Evolutionary conservation across 495 filamentous ascomycete genomes (phyloP).

Genomic region (Amphirosellinia nigrospora): DNA sequence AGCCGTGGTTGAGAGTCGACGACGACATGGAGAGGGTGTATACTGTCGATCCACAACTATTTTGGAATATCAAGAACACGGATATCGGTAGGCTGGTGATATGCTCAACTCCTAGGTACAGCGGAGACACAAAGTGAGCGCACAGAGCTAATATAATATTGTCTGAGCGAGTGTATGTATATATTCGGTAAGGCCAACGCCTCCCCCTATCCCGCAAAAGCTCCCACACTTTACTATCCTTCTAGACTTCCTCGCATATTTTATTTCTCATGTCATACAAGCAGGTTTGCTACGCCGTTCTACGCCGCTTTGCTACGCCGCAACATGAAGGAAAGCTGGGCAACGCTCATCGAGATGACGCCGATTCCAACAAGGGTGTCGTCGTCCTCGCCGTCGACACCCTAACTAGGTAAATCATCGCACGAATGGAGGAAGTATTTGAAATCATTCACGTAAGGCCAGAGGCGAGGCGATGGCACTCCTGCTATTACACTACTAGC

Average conservation of each 20-base stretch:
- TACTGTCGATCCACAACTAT: background rate
- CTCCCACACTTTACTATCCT: background rate
- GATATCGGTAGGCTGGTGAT: background rate
- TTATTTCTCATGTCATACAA: background rate
- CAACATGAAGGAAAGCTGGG: background rate
- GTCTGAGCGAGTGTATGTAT: slow-evolving; percentile 7
- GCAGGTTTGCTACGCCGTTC: too few relatives aligned
- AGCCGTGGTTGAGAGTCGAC: slow-evolving; percentile 10
- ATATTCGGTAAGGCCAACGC: background rate
- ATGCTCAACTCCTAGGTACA: background rate
- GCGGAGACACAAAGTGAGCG: background rate
- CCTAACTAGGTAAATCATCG: background rate
- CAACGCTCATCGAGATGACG: background rate
- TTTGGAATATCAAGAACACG: background rate
- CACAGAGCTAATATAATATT: slow-evolving; percentile 3
- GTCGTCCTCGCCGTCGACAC: background rate
- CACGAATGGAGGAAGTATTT: background rate
- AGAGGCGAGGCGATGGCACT: background rate
- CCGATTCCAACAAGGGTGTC: background rate
- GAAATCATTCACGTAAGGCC: background rate
- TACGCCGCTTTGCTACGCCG: background rate
- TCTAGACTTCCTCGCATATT: background rate
- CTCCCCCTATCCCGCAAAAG: too few relatives aligned
- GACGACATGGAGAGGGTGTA: background rate
- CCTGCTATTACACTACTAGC: background rate